Percentiles rank a stretch among this genome's conserved stretches.
Evolutionary conservation across 169 alveolate species (phyloP).

Genomic region (Eimeria maxima): DNA sequence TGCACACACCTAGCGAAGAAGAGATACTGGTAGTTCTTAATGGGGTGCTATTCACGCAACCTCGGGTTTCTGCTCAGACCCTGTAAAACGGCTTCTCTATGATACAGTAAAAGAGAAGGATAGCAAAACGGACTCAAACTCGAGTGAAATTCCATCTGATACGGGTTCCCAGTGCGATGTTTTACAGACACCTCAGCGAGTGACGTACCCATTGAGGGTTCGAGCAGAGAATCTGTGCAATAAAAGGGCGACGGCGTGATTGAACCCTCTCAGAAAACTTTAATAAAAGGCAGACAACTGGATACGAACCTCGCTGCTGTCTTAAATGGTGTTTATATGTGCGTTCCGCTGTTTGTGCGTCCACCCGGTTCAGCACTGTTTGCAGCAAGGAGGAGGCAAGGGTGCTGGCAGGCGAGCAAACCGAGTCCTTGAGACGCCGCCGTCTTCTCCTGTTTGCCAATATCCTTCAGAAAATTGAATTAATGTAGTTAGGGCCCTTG

Average conservation of each 20-base stretch:
- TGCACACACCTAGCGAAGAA: not conserved
- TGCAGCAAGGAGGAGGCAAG: not conserved
- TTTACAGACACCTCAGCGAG: conserved; percentile 20
- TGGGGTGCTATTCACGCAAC: not conserved
- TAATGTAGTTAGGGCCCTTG: not conserved
- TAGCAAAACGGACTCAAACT: not conserved
- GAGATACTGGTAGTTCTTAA: not conserved
- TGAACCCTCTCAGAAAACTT: not conserved
- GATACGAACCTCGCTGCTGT: not conserved
- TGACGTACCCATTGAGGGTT: not conserved
- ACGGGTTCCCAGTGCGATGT: not conserved
- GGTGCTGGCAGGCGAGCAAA: not conserved
- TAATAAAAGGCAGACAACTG: not conserved
- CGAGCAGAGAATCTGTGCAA: not conserved
- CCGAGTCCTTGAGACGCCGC: not conserved
- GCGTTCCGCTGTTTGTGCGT: not conserved
- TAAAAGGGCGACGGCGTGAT: not conserved
- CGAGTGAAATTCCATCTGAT: not conserved
- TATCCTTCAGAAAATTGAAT: not conserved
- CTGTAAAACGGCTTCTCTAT: not conserved
- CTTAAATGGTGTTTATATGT: not conserved
- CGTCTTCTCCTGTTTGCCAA: not conserved
- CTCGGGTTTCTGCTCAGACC: not conserved
- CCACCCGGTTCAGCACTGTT: not conserved
- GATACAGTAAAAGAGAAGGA: not conserved